Conservation (phyloP, 305 asterid genomes). For the Solanum hybrid region DNA sequence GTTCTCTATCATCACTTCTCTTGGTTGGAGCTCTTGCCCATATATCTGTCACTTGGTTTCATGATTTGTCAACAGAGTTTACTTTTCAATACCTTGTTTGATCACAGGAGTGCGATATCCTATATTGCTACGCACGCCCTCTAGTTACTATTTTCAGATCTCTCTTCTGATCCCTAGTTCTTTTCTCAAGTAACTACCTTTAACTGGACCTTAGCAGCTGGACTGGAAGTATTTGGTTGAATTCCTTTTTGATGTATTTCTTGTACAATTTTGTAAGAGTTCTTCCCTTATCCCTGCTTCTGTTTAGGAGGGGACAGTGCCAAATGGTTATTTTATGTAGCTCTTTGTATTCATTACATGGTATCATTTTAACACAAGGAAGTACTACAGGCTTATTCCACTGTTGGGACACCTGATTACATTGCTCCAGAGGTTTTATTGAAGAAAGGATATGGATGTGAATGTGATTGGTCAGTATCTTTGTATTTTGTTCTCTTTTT, state of each 20-base stretch:
- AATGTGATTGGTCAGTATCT: slow-evolving; percentile 77
- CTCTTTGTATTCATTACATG: slow-evolving; percentile 1
- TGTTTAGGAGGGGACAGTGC: not conserved
- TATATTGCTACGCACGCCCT: not conserved
- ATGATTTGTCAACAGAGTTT: not conserved
- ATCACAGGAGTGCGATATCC: not conserved
- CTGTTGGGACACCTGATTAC: slow-evolving; percentile 95
- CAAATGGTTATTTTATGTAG: not conserved
- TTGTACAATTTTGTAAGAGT: not conserved
- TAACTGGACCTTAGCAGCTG: not conserved
- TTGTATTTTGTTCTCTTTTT: slow-evolving; percentile 5
- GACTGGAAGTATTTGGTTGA: not conserved
- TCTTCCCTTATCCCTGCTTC: not conserved
- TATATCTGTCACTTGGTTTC: not conserved
- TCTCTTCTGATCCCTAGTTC: not conserved
- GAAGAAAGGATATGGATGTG: slow-evolving; percentile 91
- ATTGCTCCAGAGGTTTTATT: slow-evolving; percentile 88
- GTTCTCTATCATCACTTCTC: not conserved
- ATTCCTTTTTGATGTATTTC: not conserved
- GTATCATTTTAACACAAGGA: not conserved
- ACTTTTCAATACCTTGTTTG: not conserved
- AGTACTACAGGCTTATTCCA: slow-evolving; percentile 71
- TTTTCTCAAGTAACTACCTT: not conserved
- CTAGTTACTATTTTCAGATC: not conserved
- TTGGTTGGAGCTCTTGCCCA: not conserved